Percentiles rank a stretch among this genome's conserved stretches.
These are phyloP conservation scores for Erodium moschatum DNA, from an alignment of 441 rosid species.

Conservation along the genomic window DNA sequence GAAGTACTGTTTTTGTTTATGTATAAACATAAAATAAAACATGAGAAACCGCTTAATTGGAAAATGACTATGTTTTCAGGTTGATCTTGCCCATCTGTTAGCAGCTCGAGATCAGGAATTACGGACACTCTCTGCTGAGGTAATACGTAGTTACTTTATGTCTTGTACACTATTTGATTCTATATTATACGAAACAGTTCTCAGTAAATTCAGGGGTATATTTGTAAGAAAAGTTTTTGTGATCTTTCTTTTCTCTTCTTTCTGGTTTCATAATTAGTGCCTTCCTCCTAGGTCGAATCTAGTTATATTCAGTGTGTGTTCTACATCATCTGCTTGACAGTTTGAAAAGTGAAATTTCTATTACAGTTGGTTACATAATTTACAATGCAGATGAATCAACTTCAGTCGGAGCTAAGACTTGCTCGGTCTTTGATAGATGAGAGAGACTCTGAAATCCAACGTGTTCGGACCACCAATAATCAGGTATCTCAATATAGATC, in stretches of 20 bases:
- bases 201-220: not conserved
- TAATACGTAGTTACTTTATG: constrained; percentile 21
- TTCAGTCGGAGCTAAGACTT: constrained; percentile 80
- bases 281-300: not conserved
- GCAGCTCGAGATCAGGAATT: constrained; percentile 95
- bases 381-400: constrained; percentile 67
- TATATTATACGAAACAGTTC: not conserved
- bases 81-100: constrained; percentile 88
- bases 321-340: not conserved
- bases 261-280: not conserved
- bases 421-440: constrained; percentile 85
- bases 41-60: not conserved
- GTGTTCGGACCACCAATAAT: constrained; percentile 61
- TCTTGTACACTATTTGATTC: not conserved
- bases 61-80: constrained; percentile 36
- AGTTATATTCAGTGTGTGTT: not conserved
- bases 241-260: not conserved
- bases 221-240: not conserved
- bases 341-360: not conserved
- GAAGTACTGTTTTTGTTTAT: not conserved
- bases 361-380: not conserved
- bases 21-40: not conserved
- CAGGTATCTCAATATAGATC: constrained; percentile 40
- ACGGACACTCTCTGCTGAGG: constrained; percentile 92
- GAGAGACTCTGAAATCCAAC: constrained; percentile 78